Evolutionary conservation across 805 yeast species (phyloP).

Genomic region (Zygotorulaspora danielsina): DNA sequence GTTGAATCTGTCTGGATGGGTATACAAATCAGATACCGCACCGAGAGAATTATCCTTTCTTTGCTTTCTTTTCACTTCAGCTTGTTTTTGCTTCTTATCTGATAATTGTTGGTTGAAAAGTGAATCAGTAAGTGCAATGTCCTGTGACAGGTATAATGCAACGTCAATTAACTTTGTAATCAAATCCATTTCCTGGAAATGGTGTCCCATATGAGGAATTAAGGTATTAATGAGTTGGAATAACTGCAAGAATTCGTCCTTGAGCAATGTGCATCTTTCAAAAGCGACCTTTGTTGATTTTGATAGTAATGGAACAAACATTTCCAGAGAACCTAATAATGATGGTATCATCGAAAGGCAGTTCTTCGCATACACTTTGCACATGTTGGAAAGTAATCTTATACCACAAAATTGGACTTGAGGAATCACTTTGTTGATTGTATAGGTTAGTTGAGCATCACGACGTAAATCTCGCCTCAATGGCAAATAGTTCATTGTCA

Average conservation of each 20-base stretch:
- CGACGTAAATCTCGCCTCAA: constrained; percentile 55
- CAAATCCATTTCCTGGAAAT: constrained; percentile 46
- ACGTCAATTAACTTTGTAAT: constrained; percentile 57
- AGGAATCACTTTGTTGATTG: constrained; percentile 43
- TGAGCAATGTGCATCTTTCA: constrained; percentile 31
- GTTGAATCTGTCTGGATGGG: constrained; percentile 57
- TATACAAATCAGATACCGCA: constrained; percentile 62
- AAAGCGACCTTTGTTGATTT: constrained; percentile 42
- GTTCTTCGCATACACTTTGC: constrained; percentile 31
- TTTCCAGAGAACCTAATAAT: constrained; percentile 54
- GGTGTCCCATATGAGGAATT: constrained; percentile 35
- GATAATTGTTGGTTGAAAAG: constrained; percentile 15
- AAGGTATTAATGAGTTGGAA: constrained; percentile 22
- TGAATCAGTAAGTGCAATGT: constrained; percentile 32
- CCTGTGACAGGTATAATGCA: constrained; percentile 41
- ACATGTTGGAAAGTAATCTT: constrained; percentile 35
- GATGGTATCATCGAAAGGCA: constrained; percentile 46
- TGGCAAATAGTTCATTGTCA: constrained; percentile 52
- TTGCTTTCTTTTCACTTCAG: constrained; percentile 35
- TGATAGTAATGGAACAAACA: constrained; percentile 48
- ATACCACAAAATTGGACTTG: constrained; percentile 46
- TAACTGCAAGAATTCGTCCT: constrained; percentile 22
- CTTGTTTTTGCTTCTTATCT: constrained; percentile 7
- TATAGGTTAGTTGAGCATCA: constrained; percentile 45
- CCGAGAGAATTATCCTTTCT: constrained; percentile 43